A percentile compares a stretch with the other conserved stretches of the same genome.
Evolutionary conservation across 805 yeast genomes (phyloP).

Genomic region (Schwanniomyces sp.): DNA sequence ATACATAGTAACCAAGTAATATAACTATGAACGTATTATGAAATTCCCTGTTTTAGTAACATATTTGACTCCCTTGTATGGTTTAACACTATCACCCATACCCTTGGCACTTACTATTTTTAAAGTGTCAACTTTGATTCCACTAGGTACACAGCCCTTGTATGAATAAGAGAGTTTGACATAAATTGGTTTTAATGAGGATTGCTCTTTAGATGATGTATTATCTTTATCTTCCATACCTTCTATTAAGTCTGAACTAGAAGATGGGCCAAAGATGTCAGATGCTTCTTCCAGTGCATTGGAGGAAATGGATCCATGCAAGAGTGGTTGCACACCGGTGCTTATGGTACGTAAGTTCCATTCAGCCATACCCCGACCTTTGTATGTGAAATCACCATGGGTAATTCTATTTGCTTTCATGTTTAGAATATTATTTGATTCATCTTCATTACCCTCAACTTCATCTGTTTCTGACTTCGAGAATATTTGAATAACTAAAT

Average conservation of each 20-base stretch:
- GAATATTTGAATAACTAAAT: constrained; percentile 25
- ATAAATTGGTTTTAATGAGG: constrained; percentile 28
- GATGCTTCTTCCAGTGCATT: neutral
- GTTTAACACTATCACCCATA: constrained; percentile 59
- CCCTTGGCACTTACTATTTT: constrained; percentile 60
- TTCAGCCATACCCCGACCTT: constrained; percentile 52
- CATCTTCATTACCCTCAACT: constrained; percentile 4
- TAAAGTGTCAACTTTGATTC: constrained; percentile 65
- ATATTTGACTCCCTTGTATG: constrained; percentile 91
- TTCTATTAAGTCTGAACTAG: constrained; percentile 4
- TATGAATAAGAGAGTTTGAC: constrained; percentile 53
- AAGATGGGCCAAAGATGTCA: neutral
- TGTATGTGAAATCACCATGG: constrained; percentile 70
- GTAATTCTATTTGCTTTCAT: constrained; percentile 65
- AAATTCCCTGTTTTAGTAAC: constrained; percentile 62
- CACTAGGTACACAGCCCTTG: constrained; percentile 75
- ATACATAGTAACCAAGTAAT: neutral
- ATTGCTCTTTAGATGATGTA: neutral
- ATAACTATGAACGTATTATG: constrained; percentile 37
- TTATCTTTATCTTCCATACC: constrained; percentile 6
- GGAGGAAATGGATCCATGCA: constrained; percentile 54
- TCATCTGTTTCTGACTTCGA: constrained; percentile 13
- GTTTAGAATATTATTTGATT: constrained; percentile 15
- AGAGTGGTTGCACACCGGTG: constrained; percentile 65
- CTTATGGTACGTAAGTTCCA: constrained; percentile 64